Evolutionary conservation across 1,284 basidiomycete genomes (phyloP).

Genomic region (Cystobasidium pallidum): DNA sequence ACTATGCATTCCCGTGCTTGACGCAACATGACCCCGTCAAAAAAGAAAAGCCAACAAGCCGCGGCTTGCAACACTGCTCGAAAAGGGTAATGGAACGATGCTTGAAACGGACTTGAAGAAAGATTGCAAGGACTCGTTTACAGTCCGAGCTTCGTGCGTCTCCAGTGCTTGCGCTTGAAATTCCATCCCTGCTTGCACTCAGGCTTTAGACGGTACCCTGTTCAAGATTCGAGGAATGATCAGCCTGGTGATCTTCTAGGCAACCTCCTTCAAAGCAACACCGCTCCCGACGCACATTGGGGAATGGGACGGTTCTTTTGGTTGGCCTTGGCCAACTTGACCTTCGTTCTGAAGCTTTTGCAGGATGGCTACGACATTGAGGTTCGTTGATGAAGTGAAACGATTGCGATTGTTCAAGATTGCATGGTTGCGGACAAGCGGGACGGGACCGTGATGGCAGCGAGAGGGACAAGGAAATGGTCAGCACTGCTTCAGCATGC

Average conservation of each 20-base stretch:
- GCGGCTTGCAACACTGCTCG: neutral
- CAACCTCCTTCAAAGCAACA: neutral
- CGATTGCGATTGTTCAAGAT: neutral
- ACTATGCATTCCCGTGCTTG: too few relatives aligned
- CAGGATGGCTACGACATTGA: conserved; percentile 74
- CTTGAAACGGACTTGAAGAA: conserved; percentile 1
- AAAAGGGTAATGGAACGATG: neutral
- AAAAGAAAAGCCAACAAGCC: neutral
- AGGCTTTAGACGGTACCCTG: conserved; percentile 44
- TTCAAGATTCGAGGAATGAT: conserved; percentile 2
- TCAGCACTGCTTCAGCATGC: conserved; percentile 22
- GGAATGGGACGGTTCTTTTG: conserved; percentile 73
- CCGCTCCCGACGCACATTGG: conserved; percentile 21
- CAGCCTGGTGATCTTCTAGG: neutral
- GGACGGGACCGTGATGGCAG: too few relatives aligned
- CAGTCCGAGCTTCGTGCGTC: conserved; percentile 52
- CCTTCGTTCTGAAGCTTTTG: conserved; percentile 96
- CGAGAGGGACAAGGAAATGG: neutral
- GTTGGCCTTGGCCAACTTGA: conserved; percentile 91
- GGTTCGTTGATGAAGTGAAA: neutral
- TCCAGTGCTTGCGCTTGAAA: conserved; percentile 53
- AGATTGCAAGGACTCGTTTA: conserved; percentile 15
- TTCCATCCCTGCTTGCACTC: conserved; percentile 55
- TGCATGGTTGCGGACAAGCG: neutral
- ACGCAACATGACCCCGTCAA: neutral